Conservation (phyloP, 2,329 filamentous ascomycete species). For the Fusarium sp. region DNA sequence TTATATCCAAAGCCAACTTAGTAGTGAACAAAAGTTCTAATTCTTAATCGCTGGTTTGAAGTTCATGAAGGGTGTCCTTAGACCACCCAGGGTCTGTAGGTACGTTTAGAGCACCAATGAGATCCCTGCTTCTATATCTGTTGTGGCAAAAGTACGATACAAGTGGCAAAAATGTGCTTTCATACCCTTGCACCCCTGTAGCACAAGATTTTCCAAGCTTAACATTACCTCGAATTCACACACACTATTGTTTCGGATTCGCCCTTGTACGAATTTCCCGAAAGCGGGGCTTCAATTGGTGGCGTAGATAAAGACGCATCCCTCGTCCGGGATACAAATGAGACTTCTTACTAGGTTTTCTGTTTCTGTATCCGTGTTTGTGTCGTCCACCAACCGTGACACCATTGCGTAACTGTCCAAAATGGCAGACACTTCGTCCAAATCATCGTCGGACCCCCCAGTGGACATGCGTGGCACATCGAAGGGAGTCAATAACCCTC, state of each 20-base stretch:
- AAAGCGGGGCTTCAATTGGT: neutral
- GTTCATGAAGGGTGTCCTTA: too few relatives aligned
- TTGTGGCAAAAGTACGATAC: too few relatives aligned
- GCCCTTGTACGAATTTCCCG: neutral
- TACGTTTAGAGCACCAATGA: too few relatives aligned
- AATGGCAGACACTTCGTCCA: constrained; percentile 16
- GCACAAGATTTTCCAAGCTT: neutral
- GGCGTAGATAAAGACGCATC: constrained; percentile 1
- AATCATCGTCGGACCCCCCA: constrained; percentile 15
- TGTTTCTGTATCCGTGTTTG: neutral
- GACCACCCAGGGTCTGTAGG: too few relatives aligned
- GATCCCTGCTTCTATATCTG: too few relatives aligned
- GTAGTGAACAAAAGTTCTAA: too few relatives aligned
- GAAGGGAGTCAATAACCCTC: neutral
- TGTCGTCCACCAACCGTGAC: neutral
- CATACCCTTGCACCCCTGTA: too few relatives aligned
- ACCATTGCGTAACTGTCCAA: neutral
- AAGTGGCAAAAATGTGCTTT: too few relatives aligned
- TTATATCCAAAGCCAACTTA: too few relatives aligned
- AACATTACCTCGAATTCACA: neutral
- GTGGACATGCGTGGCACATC: neutral
- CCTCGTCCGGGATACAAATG: neutral
- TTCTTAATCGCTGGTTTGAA: too few relatives aligned
- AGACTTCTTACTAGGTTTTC: neutral
- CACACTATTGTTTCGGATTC: neutral